These are phyloP conservation scores for Ilyonectria destructans DNA, from an alignment of 2,329 filamentous ascomycete genomes.

Conservation along the genomic window DNA sequence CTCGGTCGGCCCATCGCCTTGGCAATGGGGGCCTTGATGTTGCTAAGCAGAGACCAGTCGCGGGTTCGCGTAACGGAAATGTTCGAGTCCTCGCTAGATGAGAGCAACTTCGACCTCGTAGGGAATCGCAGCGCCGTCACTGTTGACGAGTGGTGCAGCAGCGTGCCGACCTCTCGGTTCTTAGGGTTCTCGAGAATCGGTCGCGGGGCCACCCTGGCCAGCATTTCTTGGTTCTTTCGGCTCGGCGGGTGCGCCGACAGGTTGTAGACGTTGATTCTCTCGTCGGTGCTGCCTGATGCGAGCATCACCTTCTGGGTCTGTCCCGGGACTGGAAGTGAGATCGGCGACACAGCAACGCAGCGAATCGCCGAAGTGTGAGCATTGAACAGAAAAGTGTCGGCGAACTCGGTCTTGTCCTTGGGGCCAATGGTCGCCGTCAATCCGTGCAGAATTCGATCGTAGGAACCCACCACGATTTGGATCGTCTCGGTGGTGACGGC, in stretches of 20 bases:
- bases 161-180: conserved; percentile 89
- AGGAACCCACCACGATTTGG: conserved; percentile 93
- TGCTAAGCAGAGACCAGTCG: conserved; percentile 91
- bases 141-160: conserved; percentile 89
- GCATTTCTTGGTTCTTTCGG: conserved; percentile 69
- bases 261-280: conserved; percentile 95
- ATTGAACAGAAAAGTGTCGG: conserved; percentile 96
- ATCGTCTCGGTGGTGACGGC: conserved; percentile 69
- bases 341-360: conserved; percentile 87
- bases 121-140: conserved; percentile 88
- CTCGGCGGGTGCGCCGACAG: conserved; percentile 80
- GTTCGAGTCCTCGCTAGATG: conserved; percentile 91
- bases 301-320: conserved; percentile 88
- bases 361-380: conserved; percentile 93
- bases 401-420: conserved; percentile 74
- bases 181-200: conserved; percentile 87
- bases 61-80: conserved; percentile 89
- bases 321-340: conserved; percentile 73
- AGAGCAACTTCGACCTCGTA: conserved; percentile 88
- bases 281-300: conserved; percentile 92
- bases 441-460: conserved; percentile 93
- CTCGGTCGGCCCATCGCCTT: conserved; percentile 86
- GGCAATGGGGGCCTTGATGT: conserved; percentile 90
- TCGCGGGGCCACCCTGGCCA: conserved; percentile 79
- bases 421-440: conserved; percentile 80